Percentiles rank a stretch among this genome's conserved stretches.
phyloP scores from a whole-genome alignment of 345 rosid genomes.

The Syzygium oleosum region DNA sequence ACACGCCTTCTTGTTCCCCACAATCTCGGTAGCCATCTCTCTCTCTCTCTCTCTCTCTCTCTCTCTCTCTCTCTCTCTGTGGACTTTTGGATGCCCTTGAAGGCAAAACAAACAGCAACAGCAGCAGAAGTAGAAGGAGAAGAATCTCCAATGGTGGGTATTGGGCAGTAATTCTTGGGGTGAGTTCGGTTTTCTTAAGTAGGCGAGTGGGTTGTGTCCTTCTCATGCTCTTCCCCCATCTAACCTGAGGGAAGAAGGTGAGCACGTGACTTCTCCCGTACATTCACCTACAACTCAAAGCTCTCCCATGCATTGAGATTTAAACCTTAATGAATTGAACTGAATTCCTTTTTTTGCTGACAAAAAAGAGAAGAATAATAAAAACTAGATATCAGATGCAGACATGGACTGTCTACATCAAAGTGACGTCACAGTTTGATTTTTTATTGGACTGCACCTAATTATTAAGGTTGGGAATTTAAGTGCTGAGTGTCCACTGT shows the following conservation, averaged over 20 bases:
- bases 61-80: background rate
- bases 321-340: background rate
- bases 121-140: background rate
- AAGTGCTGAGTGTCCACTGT: background rate
- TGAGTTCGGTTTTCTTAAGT: background rate
- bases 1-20: slow-evolving; percentile 44
- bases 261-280: slow-evolving; percentile 18
- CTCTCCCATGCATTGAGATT: background rate
- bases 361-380: background rate
- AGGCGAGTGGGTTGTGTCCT: background rate
- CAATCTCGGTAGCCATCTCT: slow-evolving; percentile 14
- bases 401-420: background rate
- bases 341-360: background rate
- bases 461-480: no score
- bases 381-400: background rate
- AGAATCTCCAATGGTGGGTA: background rate
- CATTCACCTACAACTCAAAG: slow-evolving; percentile 9
- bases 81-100: background rate
- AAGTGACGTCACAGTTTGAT: background rate
- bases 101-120: background rate
- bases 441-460: background rate
- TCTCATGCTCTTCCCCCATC: background rate
- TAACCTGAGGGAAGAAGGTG: background rate
- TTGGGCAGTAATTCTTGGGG: background rate
- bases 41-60: background rate